Percentiles rank a stretch among this genome's conserved stretches.
Evolutionary conservation across 2,329 filamentous ascomycete species (phyloP).

Genomic region (Scedosporium apiospermum): DNA sequence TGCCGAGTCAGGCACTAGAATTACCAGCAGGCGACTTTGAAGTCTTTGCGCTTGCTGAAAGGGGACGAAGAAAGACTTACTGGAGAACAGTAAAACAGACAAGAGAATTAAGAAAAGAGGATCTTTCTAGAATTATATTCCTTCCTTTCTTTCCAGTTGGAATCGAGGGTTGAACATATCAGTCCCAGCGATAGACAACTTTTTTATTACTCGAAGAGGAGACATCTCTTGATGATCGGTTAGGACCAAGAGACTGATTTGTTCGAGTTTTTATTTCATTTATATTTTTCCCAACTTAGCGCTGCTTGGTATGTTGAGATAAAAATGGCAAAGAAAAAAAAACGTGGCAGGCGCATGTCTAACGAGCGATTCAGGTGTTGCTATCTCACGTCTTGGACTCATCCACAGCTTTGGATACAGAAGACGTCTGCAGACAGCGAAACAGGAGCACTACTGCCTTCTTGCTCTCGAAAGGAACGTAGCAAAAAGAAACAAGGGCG

Average conservation of each 20-base stretch:
- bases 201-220: constrained; percentile 7
- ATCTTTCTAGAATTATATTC: neutral
- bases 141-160: neutral
- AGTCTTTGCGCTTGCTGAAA: constrained; percentile 57
- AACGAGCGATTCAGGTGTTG: too few relatives aligned
- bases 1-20: constrained; percentile 31
- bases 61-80: constrained; percentile 48
- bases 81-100: constrained; percentile 2
- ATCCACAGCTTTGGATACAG: too few relatives aligned
- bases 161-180: neutral
- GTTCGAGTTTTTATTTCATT: neutral
- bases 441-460: too few relatives aligned
- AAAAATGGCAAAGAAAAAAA: neutral
- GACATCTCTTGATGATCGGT: constrained; percentile 7
- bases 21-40: constrained; percentile 48
- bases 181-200: constrained; percentile 7
- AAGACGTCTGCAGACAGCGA: too few relatives aligned
- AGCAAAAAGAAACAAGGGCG: too few relatives aligned
- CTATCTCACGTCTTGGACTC: too few relatives aligned
- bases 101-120: constrained; percentile 7
- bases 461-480: too few relatives aligned
- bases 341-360: too few relatives aligned
- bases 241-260: neutral
- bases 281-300: neutral
- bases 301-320: neutral